Conservation (phyloP, 1,139 yeast species). For the Meyerozyma guilliermondii region DNA sequence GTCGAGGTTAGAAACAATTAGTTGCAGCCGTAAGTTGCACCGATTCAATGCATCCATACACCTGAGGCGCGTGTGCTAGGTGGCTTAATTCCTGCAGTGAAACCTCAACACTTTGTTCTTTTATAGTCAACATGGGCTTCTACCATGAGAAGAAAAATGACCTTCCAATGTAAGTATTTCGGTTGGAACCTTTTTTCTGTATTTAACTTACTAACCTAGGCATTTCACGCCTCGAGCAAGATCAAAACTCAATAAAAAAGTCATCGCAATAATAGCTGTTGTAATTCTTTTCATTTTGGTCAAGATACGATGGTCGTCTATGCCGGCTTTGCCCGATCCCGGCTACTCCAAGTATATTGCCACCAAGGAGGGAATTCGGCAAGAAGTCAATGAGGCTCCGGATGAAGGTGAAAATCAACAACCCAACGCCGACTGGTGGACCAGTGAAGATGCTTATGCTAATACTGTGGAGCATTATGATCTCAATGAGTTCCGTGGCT, state of each 20-base stretch:
- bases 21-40: slow-evolving; percentile 7
- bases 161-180: slow-evolving; percentile 38
- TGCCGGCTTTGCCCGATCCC: background rate
- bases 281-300: slow-evolving; percentile 6
- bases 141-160: slow-evolving; percentile 40
- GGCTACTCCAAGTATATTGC: slow-evolving; percentile 20
- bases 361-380: slow-evolving; percentile 33
- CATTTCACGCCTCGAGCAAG: slow-evolving; percentile 12
- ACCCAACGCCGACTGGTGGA: background rate
- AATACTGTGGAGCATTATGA: slow-evolving; percentile 56
- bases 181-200: background rate
- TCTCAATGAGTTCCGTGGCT: slow-evolving; percentile 52
- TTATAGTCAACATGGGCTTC: slow-evolving; percentile 17
- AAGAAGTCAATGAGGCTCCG: background rate
- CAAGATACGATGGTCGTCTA: slow-evolving; percentile 5
- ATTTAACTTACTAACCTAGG: slow-evolving; percentile 7
- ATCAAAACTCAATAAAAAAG: slow-evolving; percentile 5
- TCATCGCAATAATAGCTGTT: slow-evolving; percentile 5
- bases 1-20: slow-evolving; percentile 21
- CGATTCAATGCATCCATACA: background rate
- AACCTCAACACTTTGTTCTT: background rate
- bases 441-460: slow-evolving; percentile 16
- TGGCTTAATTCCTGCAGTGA: background rate
- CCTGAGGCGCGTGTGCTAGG: background rate
- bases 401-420: slow-evolving; percentile 2